Evolutionary conservation across 116 monocot genomes (phyloP), one percentile per base, ranked within the genome.

Genomic region (Dioscorea cayenensis): DNA sequence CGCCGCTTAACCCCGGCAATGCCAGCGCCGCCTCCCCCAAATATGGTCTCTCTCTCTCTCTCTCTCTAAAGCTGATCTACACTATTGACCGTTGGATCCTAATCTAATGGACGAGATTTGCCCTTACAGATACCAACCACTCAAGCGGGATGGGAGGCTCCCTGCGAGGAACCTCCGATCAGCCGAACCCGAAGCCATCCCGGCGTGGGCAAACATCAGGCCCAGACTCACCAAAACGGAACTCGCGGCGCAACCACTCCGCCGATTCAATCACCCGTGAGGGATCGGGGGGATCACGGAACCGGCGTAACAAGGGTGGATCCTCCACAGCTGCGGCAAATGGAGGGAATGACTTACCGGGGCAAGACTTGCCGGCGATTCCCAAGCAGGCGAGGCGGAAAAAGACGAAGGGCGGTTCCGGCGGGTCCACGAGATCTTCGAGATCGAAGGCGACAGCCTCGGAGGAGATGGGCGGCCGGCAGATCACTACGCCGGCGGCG

Each of bases 211-310:
- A 63, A 9, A 10, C 43, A 13, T 14, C 69, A 28, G 43, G 38
- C 20, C 22, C 10, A 25, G 29, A 38, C 16, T 23, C 43, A 43
- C 43, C 51, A 16, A 48, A 4, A 7, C 63, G 29, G 12, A 51
- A 61, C 6, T 78, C 82, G n/a, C 66, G 78, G 55, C 75, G 81
- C n/a, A 65, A 75, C 75, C 74, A 68, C 14, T 85, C 84, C 5
- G 36, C 80, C n/a, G 73, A 73, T n/a, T 59, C 63, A 35, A 64
- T 28, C 38, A 51, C 27, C 17, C 49, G 66, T 14, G 80, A 7
- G 69, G 18, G 2, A 22, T n/a, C 55, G n/a, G 5, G 60, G 6
- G 67, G 67, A 0, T 73, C 71, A 19, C 29, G 71, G 37, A 50
- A 55, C 16, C 76, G 80, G 27, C 76, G 74, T 2, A 20, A 19